These are phyloP conservation scores for Papiliotrema terrestris DNA, from an alignment of 1,284 basidiomycete species.

Conservation along the genomic window DNA sequence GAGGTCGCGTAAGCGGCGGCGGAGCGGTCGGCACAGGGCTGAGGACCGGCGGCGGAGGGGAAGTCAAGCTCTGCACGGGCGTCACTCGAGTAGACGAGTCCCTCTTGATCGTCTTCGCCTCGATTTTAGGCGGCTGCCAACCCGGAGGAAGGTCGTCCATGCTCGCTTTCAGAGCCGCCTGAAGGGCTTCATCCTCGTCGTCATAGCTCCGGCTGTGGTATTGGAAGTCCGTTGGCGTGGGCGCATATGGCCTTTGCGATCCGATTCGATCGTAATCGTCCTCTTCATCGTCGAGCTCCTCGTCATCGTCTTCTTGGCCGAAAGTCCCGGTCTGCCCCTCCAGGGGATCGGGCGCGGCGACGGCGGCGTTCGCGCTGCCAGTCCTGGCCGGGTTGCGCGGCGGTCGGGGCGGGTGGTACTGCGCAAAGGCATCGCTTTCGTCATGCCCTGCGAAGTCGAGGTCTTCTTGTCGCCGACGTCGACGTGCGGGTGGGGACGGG, in stretches of 20 bases:
- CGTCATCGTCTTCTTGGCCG: slow-evolving; percentile 36
- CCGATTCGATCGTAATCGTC: slow-evolving; percentile 6
- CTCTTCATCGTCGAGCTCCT: slow-evolving; percentile 12
- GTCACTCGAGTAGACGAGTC: neutral
- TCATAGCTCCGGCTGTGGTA: slow-evolving; percentile 57
- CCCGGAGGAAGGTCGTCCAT: slow-evolving; percentile 64
- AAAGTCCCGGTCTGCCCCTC: slow-evolving; percentile 14
- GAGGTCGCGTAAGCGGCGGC: slow-evolving; percentile 10
- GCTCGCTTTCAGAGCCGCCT: slow-evolving; percentile 79
- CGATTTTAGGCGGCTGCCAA: slow-evolving; percentile 39
- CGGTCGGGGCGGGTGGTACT: slow-evolving; percentile 7
- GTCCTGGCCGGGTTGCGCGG: neutral
- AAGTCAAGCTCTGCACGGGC: neutral
- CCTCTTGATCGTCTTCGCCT: slow-evolving; percentile 2
- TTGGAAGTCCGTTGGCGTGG: slow-evolving; percentile 37
- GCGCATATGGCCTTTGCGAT: slow-evolving; percentile 8
- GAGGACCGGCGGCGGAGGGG: slow-evolving; percentile 29
- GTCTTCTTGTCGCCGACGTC: slow-evolving; percentile 6
- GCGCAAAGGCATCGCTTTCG: slow-evolving; percentile 9
- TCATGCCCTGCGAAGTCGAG: neutral
- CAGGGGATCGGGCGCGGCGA: slow-evolving; percentile 10
- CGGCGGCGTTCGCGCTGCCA: neutral
- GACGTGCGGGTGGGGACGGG: slow-evolving; percentile 2
- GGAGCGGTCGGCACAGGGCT: slow-evolving; percentile 10
- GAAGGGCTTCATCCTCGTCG: slow-evolving; percentile 79